Conservation (phyloP, 306 rosid genomes). For the Cercis canadensis region DNA sequence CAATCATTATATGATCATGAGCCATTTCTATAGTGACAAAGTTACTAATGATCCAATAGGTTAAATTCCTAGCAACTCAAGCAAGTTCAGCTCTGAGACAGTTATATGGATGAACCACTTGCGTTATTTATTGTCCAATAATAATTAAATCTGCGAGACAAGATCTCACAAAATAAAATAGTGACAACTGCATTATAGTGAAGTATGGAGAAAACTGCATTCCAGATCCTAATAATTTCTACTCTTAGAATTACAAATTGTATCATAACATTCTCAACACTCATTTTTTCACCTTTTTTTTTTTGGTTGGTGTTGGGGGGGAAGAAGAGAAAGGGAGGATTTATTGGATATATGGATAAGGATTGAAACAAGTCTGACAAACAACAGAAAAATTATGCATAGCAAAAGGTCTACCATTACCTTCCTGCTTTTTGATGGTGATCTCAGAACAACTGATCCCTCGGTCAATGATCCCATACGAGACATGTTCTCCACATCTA, state of each 20-base stretch:
- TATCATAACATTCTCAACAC: neutral
- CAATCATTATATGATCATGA: neutral
- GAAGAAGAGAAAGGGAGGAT: too few relatives aligned
- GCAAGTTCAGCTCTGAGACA: neutral
- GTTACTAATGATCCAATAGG: neutral
- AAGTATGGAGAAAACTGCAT: slow-evolving; percentile 16
- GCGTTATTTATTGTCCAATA: slow-evolving; percentile 2
- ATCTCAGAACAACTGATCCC: slow-evolving; percentile 61
- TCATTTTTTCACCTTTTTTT: slow-evolving; percentile 7
- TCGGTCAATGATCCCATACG: slow-evolving; percentile 50
- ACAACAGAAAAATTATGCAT: neutral
- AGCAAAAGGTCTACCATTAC: slow-evolving; percentile 44
- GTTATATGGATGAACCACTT: neutral
- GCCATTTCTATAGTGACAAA: neutral
- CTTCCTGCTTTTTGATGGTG: slow-evolving; percentile 80
- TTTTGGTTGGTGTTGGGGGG: too few relatives aligned
- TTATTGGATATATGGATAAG: neutral
- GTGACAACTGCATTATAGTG: too few relatives aligned
- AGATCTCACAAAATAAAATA: neutral
- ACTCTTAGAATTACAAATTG: neutral
- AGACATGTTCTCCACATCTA: slow-evolving; percentile 54
- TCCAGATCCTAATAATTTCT: neutral
- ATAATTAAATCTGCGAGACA: neutral
- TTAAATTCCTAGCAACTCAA: slow-evolving; percentile 9
- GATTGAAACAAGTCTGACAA: too few relatives aligned